Evolutionary conservation across 116 monocot genomes (phyloP).

Genomic region (Cymodocea nodosa): DNA sequence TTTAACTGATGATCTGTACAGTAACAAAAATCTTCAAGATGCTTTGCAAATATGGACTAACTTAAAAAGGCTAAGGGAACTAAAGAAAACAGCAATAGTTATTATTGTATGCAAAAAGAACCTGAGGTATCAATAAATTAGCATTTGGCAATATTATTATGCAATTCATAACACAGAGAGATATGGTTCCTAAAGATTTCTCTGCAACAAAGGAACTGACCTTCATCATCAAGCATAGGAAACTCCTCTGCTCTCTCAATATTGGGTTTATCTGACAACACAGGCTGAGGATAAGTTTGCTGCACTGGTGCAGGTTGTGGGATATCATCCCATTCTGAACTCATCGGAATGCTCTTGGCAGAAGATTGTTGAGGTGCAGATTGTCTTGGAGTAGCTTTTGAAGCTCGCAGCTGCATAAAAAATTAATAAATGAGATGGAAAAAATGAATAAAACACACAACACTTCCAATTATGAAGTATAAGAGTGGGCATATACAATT

Average conservation of each 20-base stretch:
- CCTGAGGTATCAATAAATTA: no score
- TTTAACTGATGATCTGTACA: no score
- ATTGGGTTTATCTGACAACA: constrained; percentile 23
- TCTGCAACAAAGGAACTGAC: constrained; percentile 12
- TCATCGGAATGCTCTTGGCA: constrained; percentile 14
- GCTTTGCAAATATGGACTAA: no score
- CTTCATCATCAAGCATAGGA: constrained; percentile 54
- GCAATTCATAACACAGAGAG: neutral
- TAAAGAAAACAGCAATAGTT: neutral
- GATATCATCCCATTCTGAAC: constrained; percentile 30
- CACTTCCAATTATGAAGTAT: neutral
- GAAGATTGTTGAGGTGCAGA: constrained; percentile 18
- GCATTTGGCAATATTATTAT: neutral
- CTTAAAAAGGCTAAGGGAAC: no score
- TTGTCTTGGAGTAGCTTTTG: constrained; percentile 35
- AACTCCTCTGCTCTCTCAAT: constrained; percentile 30
- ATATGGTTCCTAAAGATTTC: neutral
- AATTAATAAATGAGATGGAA: neutral
- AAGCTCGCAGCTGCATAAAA: constrained; percentile 26
- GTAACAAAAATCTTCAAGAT: no score
- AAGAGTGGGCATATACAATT: constrained; percentile 33
- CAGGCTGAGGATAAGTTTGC: constrained; percentile 19
- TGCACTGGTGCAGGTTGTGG: constrained; percentile 13
- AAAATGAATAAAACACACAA: neutral
- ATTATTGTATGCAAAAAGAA: neutral